Percentiles rank a stretch among this genome's conserved stretches.
These are phyloP conservation scores for Phytophthora europaea DNA, from an alignment of 352 stramenopile species.

Conservation along the genomic window DNA sequence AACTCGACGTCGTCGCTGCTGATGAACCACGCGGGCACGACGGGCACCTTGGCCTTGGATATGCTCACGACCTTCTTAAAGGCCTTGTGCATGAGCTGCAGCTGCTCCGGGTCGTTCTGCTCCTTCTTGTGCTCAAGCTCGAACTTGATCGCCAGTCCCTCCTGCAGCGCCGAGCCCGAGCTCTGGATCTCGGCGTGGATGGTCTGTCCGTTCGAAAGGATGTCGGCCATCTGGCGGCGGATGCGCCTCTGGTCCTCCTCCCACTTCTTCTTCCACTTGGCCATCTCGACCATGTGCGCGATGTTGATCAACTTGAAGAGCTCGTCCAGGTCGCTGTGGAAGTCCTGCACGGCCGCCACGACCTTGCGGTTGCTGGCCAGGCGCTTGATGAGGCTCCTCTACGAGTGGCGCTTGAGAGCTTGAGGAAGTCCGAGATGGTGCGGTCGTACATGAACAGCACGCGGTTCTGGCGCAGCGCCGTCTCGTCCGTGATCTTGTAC, in stretches of 20 bases:
- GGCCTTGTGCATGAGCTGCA: conserved; percentile 14
- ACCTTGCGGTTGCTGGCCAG: conserved; percentile 35
- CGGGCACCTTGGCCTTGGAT: conserved; percentile 1
- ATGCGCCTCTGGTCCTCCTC: conserved; percentile 18
- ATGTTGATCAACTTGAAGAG: conserved; percentile 36
- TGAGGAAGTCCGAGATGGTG: conserved; percentile 39
- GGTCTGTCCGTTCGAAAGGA: conserved; percentile 5
- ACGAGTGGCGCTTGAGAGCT: conserved; percentile 15
- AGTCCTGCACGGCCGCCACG: conserved; percentile 14
- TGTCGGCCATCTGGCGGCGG: conserved; percentile 17
- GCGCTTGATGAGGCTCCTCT: conserved; percentile 18
- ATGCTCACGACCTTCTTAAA: conserved; percentile 7
- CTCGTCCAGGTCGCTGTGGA: conserved; percentile 35
- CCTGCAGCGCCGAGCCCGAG: background rate
- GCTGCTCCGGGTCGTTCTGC: conserved; percentile 13
- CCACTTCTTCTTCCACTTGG: conserved; percentile 14
- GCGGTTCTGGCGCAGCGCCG: conserved; percentile 35
- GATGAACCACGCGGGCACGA: background rate
- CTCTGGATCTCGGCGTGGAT: too few species aligned
- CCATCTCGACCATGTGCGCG: conserved; percentile 28
- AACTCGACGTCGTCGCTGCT: background rate
- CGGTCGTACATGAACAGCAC: conserved; percentile 36
- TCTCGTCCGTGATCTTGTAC: conserved; percentile 39
- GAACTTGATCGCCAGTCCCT: conserved; percentile 18
- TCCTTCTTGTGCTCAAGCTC: conserved; percentile 20